Conservation (phyloP, 1,284 basidiomycete species). For the Mycena citricolor region DNA sequence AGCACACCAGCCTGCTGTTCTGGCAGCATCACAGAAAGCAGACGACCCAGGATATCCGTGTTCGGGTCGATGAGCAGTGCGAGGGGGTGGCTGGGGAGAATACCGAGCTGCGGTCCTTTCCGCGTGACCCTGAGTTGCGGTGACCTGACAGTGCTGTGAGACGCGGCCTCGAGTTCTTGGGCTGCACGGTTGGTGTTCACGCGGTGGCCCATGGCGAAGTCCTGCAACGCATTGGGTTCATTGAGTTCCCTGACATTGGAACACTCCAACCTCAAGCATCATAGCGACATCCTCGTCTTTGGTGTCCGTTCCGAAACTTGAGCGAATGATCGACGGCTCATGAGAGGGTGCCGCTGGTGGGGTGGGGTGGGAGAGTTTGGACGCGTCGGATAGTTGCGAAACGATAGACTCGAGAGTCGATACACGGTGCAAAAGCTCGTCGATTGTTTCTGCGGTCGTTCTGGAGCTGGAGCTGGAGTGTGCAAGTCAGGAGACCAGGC, state of each 20-base stretch:
- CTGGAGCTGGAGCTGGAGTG: constrained; percentile 8
- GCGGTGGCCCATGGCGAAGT: constrained; percentile 29
- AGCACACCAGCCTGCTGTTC: constrained; percentile 13
- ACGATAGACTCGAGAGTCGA: constrained; percentile 11
- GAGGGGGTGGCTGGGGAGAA: constrained; percentile 23
- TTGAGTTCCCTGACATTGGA: neutral
- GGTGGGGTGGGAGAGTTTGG: no score
- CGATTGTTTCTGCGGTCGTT: constrained; percentile 11
- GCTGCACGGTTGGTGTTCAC: constrained; percentile 26
- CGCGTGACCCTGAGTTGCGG: constrained; percentile 4
- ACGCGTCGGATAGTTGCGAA: constrained; percentile 7
- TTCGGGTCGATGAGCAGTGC: constrained; percentile 22
- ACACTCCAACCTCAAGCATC: constrained; percentile 28
- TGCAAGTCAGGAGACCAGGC: neutral
- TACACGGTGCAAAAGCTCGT: constrained; percentile 12
- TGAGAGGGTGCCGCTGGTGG: neutral
- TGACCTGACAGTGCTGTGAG: constrained; percentile 13
- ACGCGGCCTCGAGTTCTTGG: constrained; percentile 20
- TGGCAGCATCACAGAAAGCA: constrained; percentile 19
- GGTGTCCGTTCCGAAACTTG: constrained; percentile 23
- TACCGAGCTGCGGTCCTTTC: constrained; percentile 8
- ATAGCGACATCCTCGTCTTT: constrained; percentile 29
- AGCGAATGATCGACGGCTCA: constrained; percentile 20
- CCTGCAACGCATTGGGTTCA: constrained; percentile 12
- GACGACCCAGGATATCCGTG: constrained; percentile 16